Base-by-base conservation (phyloP, 805 yeast genomes). In the Lipomyces starkeyi region DNA sequence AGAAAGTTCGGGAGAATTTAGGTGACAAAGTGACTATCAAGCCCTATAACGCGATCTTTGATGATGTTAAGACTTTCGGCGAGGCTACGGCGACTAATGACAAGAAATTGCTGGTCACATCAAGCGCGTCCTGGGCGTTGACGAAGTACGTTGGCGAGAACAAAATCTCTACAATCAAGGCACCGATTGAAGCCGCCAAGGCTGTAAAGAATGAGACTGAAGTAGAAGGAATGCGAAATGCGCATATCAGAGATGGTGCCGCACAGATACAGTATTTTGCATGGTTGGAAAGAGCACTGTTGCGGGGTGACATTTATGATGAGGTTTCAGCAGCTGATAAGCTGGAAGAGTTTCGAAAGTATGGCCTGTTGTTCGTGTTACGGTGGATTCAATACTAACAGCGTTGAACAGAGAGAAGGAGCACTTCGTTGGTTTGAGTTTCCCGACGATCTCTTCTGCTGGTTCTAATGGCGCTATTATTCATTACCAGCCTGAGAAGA, bases 181-280 rank as follows among this genome's bases (percentile, higher is more conserved):
- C 71, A 3, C 93, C 93, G 32, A 78, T 91, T 32, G 86, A 86
- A 61, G 77, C 85, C 47, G 81, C 90, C 76, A 95, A 95, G 78
- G 85, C 93, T 0, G 83, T 88, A 66, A 95, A 95, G 78, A 94
- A 93, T 76, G 69, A 78, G 7, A 83, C 84, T 1, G 99, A 95
- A 77, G 81, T 91, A 22, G 77, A 80, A 59, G 94, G 94, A 62
- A 89, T 92, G 40, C 85, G 83, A 71, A 77, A 80, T 4, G 95
- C 97, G 0, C 99, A 95, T 76, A 80, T 86, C 62, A 89, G 89
- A 74, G 98, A 96, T 78, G 95, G 96, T 1, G 83, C 89, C 54
- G 93, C 95, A 0, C 80, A 92, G 37, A 83, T 87, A 29, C 84
- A 90, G 67, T 91, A 88, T 72, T 85, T 91, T 69, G 85, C 97